Evolutionary conservation across 352 stramenopile species (phyloP), one percentile per base, ranked within the genome.

Genomic region (Phytophthora sojae): DNA sequence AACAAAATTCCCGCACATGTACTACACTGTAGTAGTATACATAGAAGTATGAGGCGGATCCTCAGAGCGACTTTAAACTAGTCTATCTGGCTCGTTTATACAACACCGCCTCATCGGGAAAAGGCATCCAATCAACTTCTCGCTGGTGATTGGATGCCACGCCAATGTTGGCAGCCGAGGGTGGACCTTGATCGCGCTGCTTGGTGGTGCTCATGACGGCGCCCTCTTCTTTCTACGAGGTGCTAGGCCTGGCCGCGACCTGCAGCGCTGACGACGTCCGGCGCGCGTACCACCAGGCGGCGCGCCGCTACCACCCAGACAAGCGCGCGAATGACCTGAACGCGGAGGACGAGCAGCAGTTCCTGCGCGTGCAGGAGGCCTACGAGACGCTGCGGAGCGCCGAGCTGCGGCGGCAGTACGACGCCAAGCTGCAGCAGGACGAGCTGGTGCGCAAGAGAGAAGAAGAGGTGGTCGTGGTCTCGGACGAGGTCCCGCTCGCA

Each of bases 261-360:
- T 91, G 84, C 74, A 84, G 74, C 8, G 14, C 52, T n/a, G 86
- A 89, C 12, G 86, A 92, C 50, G 65, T 95, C 57, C 86, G 87
- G 14, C 83, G 80, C 37, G 88, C 88, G 26, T 95, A 95, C 70
- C 83, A 94, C 56, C 80, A 83, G 30, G 82, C 81, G 3, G 85
- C 80, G 3, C 79, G 85, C 4, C 73, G 69, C 51, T 76, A 77
- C 29, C 88, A 95, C 39, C 88, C 88, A 17, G 88, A 95, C 72
- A 93, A 92, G 75, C 76, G 79, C 23, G 39, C 23, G 2, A 59
- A 59, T 55, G 63, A 23, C 15, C 23, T 50, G 21, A 26, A 26
- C 17, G 15, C 23, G 29, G 35, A 37, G 6, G 57, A 71, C 12
- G 67, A 78, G 45, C 47, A 80, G 15, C 76, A 55, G 14, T 95